Base-by-base conservation (phyloP, 2,329 filamentous ascomycete species). In the Botrytis fragariae region DNA sequence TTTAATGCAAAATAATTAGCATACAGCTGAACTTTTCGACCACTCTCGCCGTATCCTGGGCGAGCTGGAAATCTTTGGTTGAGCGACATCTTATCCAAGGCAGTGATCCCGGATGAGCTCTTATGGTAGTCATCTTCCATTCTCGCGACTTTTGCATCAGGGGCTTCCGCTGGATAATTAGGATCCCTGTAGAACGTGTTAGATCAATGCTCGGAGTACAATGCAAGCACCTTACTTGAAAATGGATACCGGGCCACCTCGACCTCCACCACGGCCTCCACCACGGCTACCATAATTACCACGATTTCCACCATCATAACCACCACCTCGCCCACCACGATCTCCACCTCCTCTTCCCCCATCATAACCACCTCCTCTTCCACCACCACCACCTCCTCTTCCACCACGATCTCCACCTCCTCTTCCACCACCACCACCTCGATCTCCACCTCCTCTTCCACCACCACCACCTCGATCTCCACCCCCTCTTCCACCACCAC, bases 41-140 rank as follows among this genome's bases (percentile, higher is more conserved):
- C 80, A 25, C 75, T 72, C 4, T 77, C 79, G 1, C 80, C 80
- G 72, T 79, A 77, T 12, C 78, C 80, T 42, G 80, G 80, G 9
- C 80, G 78, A 44, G 74, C 51, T 44, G 79, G 79, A 42, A 79
- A 77, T 4, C 72, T 62, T 2, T 61, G 7, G 25, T 65, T 73
- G 1, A 76, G 45, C 1, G 74, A 75, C 5, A 78, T 51, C 9
- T 74, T 78, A 14, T 74, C 74, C 20, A 79, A 35, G 37, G 69
- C 76, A 63, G 65, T 64, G 32, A 78, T 70, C 16, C 77, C 77
- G 16, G 71, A 73, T 20, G 71, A 22, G n/a, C 74, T 78, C 22
- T 48, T 61, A 72, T 81, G 79, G 35, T 80, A 80, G 0, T 68
- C 45, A 68, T 82, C 74, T 72, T 83, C 81, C n/a, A 81, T 76